Evolutionary conservation across 768 basidiomycete species (phyloP), one percentile per base, ranked within the genome.

Genomic region (Tricholoma flavovirens): DNA sequence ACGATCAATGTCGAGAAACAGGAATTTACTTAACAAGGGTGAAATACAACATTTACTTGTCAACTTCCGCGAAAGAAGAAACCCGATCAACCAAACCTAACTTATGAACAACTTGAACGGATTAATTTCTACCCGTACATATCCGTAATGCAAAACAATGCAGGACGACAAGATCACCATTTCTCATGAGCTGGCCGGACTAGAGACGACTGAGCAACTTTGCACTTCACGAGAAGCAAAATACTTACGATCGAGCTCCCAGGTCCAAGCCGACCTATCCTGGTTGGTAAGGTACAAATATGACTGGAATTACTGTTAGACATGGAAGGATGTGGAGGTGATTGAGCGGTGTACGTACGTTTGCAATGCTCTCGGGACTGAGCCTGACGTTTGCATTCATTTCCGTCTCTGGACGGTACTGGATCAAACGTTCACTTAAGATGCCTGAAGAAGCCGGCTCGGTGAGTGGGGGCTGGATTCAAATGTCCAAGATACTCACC

Each of bases 221-320:
- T 59, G 35, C 14, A n/a, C 14, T 8, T 30, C 8, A 17, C 1
- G 3, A 14, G 29, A 21, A 17, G 9, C 22, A 19, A 9, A n/a
- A 4, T 2, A 71, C 87, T 73, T 64, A 89, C 88, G 73, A 59
- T 90, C 88, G 26, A 91, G 75, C 65, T 90, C 88, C 87, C 87
- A 91, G 8, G 86, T 84, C 85, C 81, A 87, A 5, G 85, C 79
- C 38, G 86, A 86, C 26, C 81, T 77, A 52, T 87, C 85, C 69
- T 90, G 89, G 51, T 82, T 78, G 6, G 74, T 78, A 17, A 91
- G 80, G 64, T 80, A 81, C 32, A 87, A 69, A 62, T 89, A 88
- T 1, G 83, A 71, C 88, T 90, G 58, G 9, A 50, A 29, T 14
- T 4, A 24, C 17, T 2, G n/a, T n/a, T 19, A 52, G 12, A 21